Conservation (phyloP, 2,329 filamentous ascomycete genomes). For the Fusarium globosum region DNA sequence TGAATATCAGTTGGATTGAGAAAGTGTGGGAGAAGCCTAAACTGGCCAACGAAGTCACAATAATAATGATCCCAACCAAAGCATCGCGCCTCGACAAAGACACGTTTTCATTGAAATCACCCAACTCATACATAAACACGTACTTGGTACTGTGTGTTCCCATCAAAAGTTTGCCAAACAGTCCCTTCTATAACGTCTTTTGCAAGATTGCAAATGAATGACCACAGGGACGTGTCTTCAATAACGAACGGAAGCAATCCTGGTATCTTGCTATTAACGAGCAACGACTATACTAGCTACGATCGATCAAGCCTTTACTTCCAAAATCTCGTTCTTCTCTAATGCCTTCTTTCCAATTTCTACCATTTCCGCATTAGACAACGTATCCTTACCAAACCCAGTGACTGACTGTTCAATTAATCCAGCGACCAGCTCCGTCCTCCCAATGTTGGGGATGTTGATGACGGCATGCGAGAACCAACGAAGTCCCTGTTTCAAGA, state of each 20-base stretch:
- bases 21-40: no score
- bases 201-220: rapidly evolving
- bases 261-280: neutral
- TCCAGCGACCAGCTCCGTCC: slow-evolving; percentile 54
- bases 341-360: slow-evolving; percentile 47
- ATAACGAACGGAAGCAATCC: neutral
- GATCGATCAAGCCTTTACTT: neutral
- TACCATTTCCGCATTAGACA: slow-evolving; percentile 56
- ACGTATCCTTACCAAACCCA: slow-evolving; percentile 59
- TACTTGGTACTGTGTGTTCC: rapidly evolving
- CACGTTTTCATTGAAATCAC: no score
- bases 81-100: no score
- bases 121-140: rapidly evolving
- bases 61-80: no score
- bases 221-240: neutral
- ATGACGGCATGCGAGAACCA: slow-evolving; percentile 27
- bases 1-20: rapidly evolving
- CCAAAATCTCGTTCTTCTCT: neutral
- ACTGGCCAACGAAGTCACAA: no score
- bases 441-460: slow-evolving; percentile 49
- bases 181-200: no score
- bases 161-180: rapidly evolving
- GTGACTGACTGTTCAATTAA: slow-evolving; percentile 57
- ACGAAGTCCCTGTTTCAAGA: slow-evolving; percentile 2
- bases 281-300: neutral